phyloP scores from a whole-genome alignment of 306 rosid species.

The Pyrus pyrifolia region DNA sequence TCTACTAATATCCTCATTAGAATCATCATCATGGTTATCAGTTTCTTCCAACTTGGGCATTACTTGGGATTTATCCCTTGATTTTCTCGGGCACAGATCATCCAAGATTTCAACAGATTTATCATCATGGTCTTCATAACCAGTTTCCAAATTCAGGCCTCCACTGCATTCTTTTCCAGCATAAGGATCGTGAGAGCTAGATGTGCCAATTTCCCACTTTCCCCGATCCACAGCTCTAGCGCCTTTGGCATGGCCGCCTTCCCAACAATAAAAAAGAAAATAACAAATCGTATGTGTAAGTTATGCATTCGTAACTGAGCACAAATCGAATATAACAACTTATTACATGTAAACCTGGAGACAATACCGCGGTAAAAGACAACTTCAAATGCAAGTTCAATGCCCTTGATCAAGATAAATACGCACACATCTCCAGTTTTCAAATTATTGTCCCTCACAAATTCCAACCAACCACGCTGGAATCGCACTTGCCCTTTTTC shows the following conservation, averaged over 20 bases:
- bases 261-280: background rate
- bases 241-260: background rate
- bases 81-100: too few species aligned
- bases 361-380: background rate
- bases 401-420: slow-evolving; percentile 1
- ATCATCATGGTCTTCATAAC: too few species aligned
- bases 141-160: too few species aligned
- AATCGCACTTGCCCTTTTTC: background rate
- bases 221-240: background rate
- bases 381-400: slow-evolving; percentile 7
- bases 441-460: slow-evolving; percentile 17
- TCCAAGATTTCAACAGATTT: too few species aligned
- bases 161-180: background rate
- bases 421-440: slow-evolving; percentile 22
- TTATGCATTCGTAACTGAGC: background rate
- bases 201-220: background rate
- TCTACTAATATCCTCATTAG: too few species aligned
- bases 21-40: too few species aligned
- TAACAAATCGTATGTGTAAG: background rate
- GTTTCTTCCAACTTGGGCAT: too few species aligned
- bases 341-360: background rate
- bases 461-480: slow-evolving; percentile 30
- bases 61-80: too few species aligned
- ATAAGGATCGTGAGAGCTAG: background rate
- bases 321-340: background rate